Base-by-base conservation (phyloP, 2,329 filamentous ascomycete genomes). In the Alternaria arborescens region DNA sequence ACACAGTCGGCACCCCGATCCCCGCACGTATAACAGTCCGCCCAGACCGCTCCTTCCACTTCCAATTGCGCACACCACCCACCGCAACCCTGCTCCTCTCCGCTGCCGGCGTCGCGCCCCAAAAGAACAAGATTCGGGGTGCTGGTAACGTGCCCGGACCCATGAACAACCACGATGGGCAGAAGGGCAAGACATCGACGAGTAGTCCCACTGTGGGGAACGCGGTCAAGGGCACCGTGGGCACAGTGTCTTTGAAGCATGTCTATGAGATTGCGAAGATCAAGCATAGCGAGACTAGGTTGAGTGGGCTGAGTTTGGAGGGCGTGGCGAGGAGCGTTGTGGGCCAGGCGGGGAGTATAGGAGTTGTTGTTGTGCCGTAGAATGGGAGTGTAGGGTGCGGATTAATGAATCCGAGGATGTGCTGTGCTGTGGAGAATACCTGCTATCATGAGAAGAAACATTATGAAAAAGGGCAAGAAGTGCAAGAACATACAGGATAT, bases 231-330 rank as follows among this genome's bases (percentile, higher is more conserved):
- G 92, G 97, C 69, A 88, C 83, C 8, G 87, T 97, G n/a, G 95
- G 94, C 59, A 90, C 87, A 4, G 86, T 99, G 57, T 95, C 91
- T 72, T 82, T 99, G 74, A 99, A 99, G 84, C 95, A 99, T 81
- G 84, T 99, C 22, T 98, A 93, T 81, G 94, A 98, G 82, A 98
- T 99, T 80, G 95, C 95, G 67, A 94, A 92, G 85, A 96, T 99
- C 75, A 99, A 99, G 86, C 90, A 80, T 55, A 67, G 69, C 2
- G 82, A 85, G 79, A 74, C 71, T 41, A 72, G 82, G 58, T 66
- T 85, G 66, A 76, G 71, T 76, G 89, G 90, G 0, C 91, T 94
- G 89, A 93, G 89, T 66, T 86, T 97, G 34, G 93, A 97, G 80
- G 93, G 91, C 0, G 78, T 98, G 73, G 84, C 88, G 26, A 87